Base-by-base conservation (phyloP, 805 yeast genomes). In the Saccharomyces mikatae region DNA sequence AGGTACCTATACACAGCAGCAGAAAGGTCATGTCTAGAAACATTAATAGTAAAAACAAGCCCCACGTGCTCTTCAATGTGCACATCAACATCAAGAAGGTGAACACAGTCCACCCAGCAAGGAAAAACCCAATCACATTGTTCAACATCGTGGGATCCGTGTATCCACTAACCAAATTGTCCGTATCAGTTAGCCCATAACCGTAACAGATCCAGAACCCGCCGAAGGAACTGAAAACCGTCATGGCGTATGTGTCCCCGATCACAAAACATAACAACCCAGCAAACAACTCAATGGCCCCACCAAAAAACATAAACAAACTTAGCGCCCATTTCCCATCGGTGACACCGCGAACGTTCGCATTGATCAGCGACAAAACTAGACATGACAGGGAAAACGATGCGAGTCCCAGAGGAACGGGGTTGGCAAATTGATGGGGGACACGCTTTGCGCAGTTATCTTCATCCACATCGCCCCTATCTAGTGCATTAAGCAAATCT, bases 181-280 rank as follows among this genome's bases (percentile, higher is more conserved):
- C 83, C 64, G 79, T 78, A 49, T 82, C 83, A 49, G 80, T 76
- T 55, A 71, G 68, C 32, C 86, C 79, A 31, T 86, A 86, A 56
- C 84, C 90, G 75, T 81, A 86, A 28, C 84, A 74, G 74, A 83
- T 80, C 92, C 92, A 86, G 68, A 86, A 86, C 2, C 89, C 91
- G 55, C 88, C 92, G 60, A 72, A 74, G 4, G 76, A 66, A 36
- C 74, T 71, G 55, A 74, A 65, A 24, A 73, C 72, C 29, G 86
- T 77, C 60, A 84, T 87, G 71, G 89, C 89, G 72, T 84, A 86
- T 24, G 89, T 84, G 70, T 84, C 85, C 62, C 86, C 90, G 46
- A 81, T 75, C n/a, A 84, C 82, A 70, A 85, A 77, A 69, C 87
- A 89, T 79, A 87, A 81, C 76, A 86, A 76, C 54, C 90, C 91